Conservation (phyloP, 2,329 filamentous ascomycete genomes). For the Dactylonectria macrodidyma region DNA sequence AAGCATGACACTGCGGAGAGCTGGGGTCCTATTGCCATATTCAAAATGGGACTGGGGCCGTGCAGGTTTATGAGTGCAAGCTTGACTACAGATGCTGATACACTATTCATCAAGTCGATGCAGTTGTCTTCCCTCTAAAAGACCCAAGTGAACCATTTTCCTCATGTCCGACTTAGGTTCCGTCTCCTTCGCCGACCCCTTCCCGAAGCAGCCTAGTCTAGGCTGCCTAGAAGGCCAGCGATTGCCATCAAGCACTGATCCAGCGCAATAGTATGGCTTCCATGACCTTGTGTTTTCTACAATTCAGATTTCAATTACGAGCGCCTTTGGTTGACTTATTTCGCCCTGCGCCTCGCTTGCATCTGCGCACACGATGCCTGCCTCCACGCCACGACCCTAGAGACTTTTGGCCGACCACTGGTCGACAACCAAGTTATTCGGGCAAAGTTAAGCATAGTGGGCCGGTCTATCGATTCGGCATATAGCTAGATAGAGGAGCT, state of each 20-base stretch:
- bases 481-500: background rate
- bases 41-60: background rate
- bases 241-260: background rate
- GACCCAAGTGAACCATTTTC: background rate
- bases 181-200: background rate
- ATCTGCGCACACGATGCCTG: background rate
- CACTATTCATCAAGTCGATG: background rate
- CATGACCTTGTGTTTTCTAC: background rate
- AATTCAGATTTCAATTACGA: slow-evolving; percentile 1
- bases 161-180: background rate
- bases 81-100: background rate
- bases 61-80: background rate
- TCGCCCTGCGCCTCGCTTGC: background rate
- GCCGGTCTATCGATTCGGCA: background rate
- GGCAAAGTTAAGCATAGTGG: background rate
- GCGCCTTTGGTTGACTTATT: background rate
- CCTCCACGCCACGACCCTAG: background rate
- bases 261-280: background rate
- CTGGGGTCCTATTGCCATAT: background rate
- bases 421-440: background rate
- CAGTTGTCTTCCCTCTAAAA: background rate
- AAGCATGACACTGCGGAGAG: slow-evolving; percentile 1
- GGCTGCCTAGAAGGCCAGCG: background rate
- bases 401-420: background rate
- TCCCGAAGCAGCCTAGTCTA: background rate